Conservation (phyloP, 2,329 filamentous ascomycete genomes). For the Trematosphaeria pertusa region DNA sequence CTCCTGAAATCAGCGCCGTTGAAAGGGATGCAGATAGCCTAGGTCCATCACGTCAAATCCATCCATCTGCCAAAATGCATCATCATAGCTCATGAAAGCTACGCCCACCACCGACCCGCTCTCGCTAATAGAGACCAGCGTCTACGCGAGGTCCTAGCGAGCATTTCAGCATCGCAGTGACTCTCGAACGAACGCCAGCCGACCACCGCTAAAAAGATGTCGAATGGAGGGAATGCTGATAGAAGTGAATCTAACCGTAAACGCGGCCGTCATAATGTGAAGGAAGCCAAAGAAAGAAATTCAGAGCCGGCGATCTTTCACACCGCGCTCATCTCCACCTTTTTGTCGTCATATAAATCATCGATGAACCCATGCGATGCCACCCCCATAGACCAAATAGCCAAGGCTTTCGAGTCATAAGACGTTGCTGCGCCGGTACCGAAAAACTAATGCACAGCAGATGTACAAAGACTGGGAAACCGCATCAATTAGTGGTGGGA, state of each 20-base stretch:
- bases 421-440: background rate
- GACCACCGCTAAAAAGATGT: background rate
- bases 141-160: constrained; percentile 6
- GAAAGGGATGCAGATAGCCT: constrained; percentile 2
- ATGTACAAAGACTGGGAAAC: background rate
- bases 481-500: background rate
- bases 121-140: too few relatives aligned
- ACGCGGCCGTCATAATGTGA: constrained; percentile 3
- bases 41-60: constrained; percentile 1
- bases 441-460: constrained; percentile 4
- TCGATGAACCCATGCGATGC: constrained; percentile 1
- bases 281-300: constrained; percentile 6
- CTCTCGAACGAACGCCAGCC: constrained; percentile 4
- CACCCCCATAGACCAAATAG: background rate
- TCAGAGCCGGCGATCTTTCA: constrained; percentile 14
- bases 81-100: constrained; percentile 1
- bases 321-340: constrained; percentile 3
- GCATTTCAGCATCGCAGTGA: constrained; percentile 28
- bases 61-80: constrained; percentile 1
- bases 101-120: background rate
- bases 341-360: background rate
- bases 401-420: constrained; percentile 2
- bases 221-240: background rate
- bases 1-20: constrained; percentile 2
- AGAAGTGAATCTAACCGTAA: constrained; percentile 5